Percentiles rank a stretch among this genome's conserved stretches.
phyloP scores from a whole-genome alignment of 139 green algal species.

The Mesostigma viride region DNA sequence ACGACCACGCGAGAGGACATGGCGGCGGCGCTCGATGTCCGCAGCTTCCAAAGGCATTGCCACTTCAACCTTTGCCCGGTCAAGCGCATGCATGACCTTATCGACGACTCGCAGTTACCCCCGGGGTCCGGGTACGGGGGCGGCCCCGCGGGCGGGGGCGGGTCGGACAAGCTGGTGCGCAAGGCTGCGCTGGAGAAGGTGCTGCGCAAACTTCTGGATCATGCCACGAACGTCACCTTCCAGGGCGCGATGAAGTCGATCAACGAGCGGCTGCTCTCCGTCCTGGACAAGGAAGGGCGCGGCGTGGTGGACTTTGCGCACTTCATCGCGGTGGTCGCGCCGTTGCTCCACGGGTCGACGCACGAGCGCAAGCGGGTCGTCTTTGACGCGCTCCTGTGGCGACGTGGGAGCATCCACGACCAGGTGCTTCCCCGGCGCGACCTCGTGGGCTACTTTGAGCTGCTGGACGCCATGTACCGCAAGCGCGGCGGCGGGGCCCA shows the following conservation, averaged over 20 bases:
- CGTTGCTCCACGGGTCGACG: constrained; percentile 12
- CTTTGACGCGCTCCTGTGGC: constrained; percentile 17
- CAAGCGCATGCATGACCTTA: background rate
- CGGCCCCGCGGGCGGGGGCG: background rate
- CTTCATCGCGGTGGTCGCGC: constrained; percentile 36
- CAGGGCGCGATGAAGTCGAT: constrained; percentile 48
- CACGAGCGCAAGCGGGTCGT: constrained; percentile 17
- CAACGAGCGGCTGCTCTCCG: constrained; percentile 32
- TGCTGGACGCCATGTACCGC: background rate
- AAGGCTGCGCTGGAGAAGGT: constrained; percentile 41
- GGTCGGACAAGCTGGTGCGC: too few species aligned
- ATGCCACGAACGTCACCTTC: constrained; percentile 34
- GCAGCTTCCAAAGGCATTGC: constrained; percentile 13
- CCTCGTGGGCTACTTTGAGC: background rate
- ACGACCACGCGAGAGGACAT: constrained; percentile 11
- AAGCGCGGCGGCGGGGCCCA: background rate
- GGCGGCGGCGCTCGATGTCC: constrained; percentile 15
- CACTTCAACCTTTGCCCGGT: background rate
- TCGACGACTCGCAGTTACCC: background rate
- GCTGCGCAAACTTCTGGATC: constrained; percentile 27
- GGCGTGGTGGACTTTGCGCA: constrained; percentile 36
- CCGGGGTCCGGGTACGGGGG: background rate
- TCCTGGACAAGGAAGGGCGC: constrained; percentile 26
- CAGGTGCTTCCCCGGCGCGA: background rate
- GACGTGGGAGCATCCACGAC: background rate